A percentile compares a stretch with the other conserved stretches of the same genome.
Evolutionary conservation across 805 yeast species (phyloP).

Genomic region (Metschnikowia cerradonensis): DNA sequence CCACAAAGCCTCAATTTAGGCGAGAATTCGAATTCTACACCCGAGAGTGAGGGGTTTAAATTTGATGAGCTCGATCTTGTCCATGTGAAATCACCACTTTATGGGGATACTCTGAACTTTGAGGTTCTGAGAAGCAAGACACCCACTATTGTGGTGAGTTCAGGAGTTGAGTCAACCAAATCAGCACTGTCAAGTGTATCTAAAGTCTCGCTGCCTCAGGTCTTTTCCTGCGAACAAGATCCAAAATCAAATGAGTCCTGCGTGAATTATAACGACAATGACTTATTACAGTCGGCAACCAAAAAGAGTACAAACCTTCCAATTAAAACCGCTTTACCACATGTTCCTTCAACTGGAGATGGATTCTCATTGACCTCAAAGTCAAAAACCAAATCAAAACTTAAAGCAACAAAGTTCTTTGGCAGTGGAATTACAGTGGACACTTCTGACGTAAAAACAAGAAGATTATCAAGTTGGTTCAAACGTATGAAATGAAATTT

Average conservation of each 20-base stretch:
- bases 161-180: neutral
- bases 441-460: neutral
- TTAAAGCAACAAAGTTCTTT: neutral
- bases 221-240: too few species aligned
- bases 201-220: neutral
- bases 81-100: neutral
- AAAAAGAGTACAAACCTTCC: neutral
- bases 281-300: neutral
- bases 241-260: neutral
- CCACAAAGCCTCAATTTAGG: neutral
- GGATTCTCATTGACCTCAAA: neutral
- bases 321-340: neutral
- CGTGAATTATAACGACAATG: neutral
- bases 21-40: neutral
- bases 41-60: neutral
- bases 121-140: neutral
- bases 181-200: neutral
- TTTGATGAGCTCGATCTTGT: neutral
- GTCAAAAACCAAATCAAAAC: neutral
- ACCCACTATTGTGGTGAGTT: neutral
- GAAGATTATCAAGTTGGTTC: neutral
- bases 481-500: neutral
- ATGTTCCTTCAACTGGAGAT: neutral
- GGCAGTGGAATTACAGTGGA: neutral
- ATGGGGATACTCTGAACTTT: neutral